Base-by-base conservation (phyloP, 2,329 filamentous ascomycete genomes). In the Aspergillus aculeatinus region DNA sequence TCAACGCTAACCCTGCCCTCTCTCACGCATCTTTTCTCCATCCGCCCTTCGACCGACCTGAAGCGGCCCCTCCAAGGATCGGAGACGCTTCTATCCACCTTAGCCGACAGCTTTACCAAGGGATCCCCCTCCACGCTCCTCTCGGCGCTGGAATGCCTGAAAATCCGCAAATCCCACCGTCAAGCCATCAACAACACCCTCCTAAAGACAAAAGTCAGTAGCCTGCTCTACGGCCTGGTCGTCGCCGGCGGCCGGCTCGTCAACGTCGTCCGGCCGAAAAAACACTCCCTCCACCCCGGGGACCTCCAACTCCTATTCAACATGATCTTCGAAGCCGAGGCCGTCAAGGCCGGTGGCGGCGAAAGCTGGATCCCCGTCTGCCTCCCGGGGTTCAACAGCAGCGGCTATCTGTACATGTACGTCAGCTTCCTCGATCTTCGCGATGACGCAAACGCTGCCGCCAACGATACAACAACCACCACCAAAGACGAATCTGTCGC, bases 351-450 rank as follows among this genome's bases (percentile, higher is more conserved):
- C 21, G 93, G 91, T 5, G 92, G 86, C n/a, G 95, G 94, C 31
- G 95, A 99, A 76, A 97, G 94, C 69, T 99, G 95, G 95, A 94
- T 98, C 51, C 95, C 95, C 0, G 83, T 99, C 6, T 99, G 95
- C 70, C 83, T 99, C 3, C 96, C 95, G 0, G 94, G 93, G 5
- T 99, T 99, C 79, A 99, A 99, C 79, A 98, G 92, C 74, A 90
- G 88, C 55, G 96, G 95, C 27, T 99, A 96, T 72, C 83, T 99
- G 1, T 97, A 99, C 80, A 98, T 99, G 92, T 99, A 98, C 72
- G 95, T 99, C 72, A 96, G 91, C 80, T 99, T 98, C 74, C 85
- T 99, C 63, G 87, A 91, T 67, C 81, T 85, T 42, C 80, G 82
- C 48, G 76, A 81, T 25, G 80, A 78, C n/a, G 79, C 76, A 57